Evolutionary conservation across 495 filamentous ascomycete genomes (phyloP).

Genomic region (Alectoria sarmentosa): DNA sequence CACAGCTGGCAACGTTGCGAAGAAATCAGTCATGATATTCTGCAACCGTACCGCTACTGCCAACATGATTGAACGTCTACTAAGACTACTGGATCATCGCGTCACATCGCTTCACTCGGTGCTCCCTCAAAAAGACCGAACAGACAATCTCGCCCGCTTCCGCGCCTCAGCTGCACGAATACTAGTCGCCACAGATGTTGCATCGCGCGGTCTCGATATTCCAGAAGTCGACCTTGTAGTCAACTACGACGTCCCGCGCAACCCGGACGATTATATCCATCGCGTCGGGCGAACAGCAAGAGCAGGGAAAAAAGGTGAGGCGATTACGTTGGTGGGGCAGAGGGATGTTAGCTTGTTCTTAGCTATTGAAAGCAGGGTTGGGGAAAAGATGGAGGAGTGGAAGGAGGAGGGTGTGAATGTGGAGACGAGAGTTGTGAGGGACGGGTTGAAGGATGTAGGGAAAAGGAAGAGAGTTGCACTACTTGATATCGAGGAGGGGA

Average conservation of each 20-base stretch:
- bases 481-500: conserved; percentile 84
- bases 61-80: conserved; percentile 75
- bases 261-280: conserved; percentile 97
- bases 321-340: conserved; percentile 86
- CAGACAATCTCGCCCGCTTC: conserved; percentile 82
- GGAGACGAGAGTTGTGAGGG: conserved; percentile 75
- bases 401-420: conserved; percentile 84
- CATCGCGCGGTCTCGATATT: conserved; percentile 92
- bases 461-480: conserved; percentile 86
- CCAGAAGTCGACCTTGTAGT: conserved; percentile 84
- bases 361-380: conserved; percentile 80
- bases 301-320: conserved; percentile 74
- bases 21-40: conserved; percentile 80
- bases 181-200: conserved; percentile 92
- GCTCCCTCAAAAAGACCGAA: conserved; percentile 75
- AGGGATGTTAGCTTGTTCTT: conserved; percentile 80
- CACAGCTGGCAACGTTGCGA: conserved; percentile 62
- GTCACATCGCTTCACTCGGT: conserved; percentile 85
- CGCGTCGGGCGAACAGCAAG: conserved; percentile 91
- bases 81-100: conserved; percentile 78
- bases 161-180: conserved; percentile 85
- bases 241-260: conserved; percentile 91
- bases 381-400: conserved; percentile 72
- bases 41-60: conserved; percentile 88
- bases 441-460: conserved; percentile 74